Conservation (phyloP, 2,329 filamentous ascomycete genomes). For the Aspergillus chevalieri region DNA sequence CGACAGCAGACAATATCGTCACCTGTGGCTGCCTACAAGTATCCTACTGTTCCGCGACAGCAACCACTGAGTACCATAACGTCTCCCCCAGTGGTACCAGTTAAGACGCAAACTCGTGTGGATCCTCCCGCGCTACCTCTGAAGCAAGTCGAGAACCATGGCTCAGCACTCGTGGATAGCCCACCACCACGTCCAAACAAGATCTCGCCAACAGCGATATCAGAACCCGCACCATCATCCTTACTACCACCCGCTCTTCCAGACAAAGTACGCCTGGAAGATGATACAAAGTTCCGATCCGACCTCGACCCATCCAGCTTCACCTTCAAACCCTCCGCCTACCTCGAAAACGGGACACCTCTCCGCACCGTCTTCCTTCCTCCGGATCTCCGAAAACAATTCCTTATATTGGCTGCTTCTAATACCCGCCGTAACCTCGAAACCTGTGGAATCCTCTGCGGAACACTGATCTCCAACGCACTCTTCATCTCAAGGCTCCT, state of each 20-base stretch:
- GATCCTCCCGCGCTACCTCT: constrained; percentile 35
- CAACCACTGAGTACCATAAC: constrained; percentile 20
- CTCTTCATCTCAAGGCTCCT: constrained; percentile 84
- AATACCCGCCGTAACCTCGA: constrained; percentile 83
- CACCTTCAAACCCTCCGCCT: constrained; percentile 77
- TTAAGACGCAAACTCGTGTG: constrained; percentile 13
- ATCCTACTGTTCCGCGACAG: constrained; percentile 39
- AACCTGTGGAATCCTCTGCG: constrained; percentile 91
- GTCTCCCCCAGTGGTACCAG: constrained; percentile 14
- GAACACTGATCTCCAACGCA: constrained; percentile 84
- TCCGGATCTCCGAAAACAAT: constrained; percentile 63
- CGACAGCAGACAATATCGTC: constrained; percentile 13
- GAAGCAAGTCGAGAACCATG: constrained; percentile 18
- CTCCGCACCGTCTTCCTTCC: constrained; percentile 86
- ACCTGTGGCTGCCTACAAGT: constrained; percentile 32
- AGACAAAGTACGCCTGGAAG: constrained; percentile 17
- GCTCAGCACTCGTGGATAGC: constrained; percentile 12
- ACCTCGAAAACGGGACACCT: constrained; percentile 81
- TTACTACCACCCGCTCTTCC: constrained; percentile 16
- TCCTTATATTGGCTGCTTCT: constrained; percentile 64
- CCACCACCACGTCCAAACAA: constrained; percentile 24
- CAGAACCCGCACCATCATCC: constrained; percentile 1
- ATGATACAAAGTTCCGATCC: constrained; percentile 9
- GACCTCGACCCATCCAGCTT: constrained; percentile 50
- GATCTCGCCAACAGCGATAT: constrained; percentile 2